Base-by-base conservation (phyloP, 78 protist species). In the Dictyostelium firmibasis region DNA sequence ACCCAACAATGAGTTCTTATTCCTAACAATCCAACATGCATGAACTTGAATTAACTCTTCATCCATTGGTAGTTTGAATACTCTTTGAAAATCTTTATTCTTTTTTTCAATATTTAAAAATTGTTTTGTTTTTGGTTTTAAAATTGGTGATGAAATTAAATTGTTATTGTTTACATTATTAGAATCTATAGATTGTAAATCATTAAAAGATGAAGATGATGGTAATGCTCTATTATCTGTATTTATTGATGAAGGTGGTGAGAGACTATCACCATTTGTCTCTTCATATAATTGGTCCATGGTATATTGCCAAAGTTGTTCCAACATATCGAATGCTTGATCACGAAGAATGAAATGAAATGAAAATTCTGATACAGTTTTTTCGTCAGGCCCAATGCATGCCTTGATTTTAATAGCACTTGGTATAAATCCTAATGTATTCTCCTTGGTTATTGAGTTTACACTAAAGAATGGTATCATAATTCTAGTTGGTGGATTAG, bases 381-480 rank as follows among this genome's bases (percentile, higher is more conserved):
- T 89, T 25, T 79, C 86, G 33, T 89, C 94, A 13, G 94, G 94
- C 2, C 94, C 94, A 47, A 89, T 67, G 69, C 86, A 81, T 25
- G 87, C 85, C 50, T 33, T 62, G 2, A 89, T 81, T 47, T 67
- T 89, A 44, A 89, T 89, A 0, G 94, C 62, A 47, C 33, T 35
- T 44, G 94, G 94, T 25, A 89, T 43, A n/a, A 89, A 89, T 14
- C 94, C 94, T 41, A 89, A 83, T 47, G 94, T 11, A n/a, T 78
- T 67, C 53, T 89, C 94, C 29, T 89, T 89, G 11, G 25, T 41
- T 43, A 89, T 81, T 27, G 94, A 57, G 13, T 60, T 78, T 4
- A 89, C 75, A 29, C 35, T 79, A 23, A 16, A 8, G 44, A 89
- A 89, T 89, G 94, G 94, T 33, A 89, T 7, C n/a, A 89, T 64